Evolutionary conservation across 129 eudicot species (phyloP).

Genomic region (Flaveria ramosissima): DNA sequence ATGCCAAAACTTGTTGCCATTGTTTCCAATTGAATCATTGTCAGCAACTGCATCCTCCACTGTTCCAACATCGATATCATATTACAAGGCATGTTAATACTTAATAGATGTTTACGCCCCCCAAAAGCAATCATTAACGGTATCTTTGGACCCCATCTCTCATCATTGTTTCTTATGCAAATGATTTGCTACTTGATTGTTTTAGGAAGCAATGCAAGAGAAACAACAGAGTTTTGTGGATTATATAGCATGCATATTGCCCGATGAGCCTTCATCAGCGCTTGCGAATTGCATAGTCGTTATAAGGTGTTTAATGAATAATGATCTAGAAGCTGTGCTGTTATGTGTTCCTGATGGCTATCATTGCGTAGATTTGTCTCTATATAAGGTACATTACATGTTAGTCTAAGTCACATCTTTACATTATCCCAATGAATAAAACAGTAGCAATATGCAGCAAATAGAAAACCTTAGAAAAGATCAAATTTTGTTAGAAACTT

Average conservation of each 20-base stretch:
- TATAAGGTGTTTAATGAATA: constrained; percentile 48
- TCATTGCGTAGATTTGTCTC: constrained; percentile 77
- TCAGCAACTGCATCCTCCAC: constrained; percentile 34
- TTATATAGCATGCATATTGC: constrained; percentile 65
- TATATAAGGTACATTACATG: constrained; percentile 62
- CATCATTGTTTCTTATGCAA: not conserved
- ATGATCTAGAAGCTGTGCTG: constrained; percentile 62
- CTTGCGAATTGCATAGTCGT: constrained; percentile 71
- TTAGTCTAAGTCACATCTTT: not conserved
- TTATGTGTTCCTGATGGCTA: constrained; percentile 67
- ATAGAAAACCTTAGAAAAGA: not conserved
- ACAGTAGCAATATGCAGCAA: not conserved
- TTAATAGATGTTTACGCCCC: not conserved
- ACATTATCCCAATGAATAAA: not conserved
- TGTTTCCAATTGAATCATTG: constrained; percentile 61
- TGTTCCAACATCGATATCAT: constrained; percentile 73
- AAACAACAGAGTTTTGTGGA: constrained; percentile 46
- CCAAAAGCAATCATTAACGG: not conserved
- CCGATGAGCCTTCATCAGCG: constrained; percentile 65
- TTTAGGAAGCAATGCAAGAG: constrained; percentile 52
- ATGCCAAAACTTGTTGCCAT: constrained; percentile 67
- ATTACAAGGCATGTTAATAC: constrained; percentile 58
- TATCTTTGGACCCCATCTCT: not conserved
- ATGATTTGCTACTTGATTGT: constrained; percentile 12
- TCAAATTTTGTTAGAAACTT: not conserved